A percentile compares a stretch with the other conserved stretches of the same genome.
phyloP scores from a whole-genome alignment of 495 filamentous ascomycete species.

The Immersiella caudata region DNA sequence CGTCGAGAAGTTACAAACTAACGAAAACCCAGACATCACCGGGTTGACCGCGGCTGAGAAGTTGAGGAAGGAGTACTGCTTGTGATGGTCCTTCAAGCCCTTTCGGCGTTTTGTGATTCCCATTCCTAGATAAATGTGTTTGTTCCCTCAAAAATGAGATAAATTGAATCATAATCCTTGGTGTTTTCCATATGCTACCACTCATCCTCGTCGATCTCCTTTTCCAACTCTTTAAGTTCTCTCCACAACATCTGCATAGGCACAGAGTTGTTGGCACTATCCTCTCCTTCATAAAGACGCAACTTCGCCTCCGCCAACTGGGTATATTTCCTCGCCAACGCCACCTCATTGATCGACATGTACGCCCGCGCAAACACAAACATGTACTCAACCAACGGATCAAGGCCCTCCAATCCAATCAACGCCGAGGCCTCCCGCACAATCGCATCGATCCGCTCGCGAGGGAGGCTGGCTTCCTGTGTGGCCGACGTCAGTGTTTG shows the following conservation, averaged over 20 bases:
- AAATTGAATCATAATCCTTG: too few species aligned
- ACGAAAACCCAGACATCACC: constrained; percentile 24
- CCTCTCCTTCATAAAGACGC: constrained; percentile 38
- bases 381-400: constrained; percentile 39
- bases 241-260: constrained; percentile 36
- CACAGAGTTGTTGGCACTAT: constrained; percentile 38
- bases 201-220: constrained; percentile 14
- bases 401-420: constrained; percentile 35
- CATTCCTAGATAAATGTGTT: not conserved
- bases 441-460: constrained; percentile 23
- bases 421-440: constrained; percentile 31
- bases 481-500: constrained; percentile 11
- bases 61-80: constrained; percentile 46
- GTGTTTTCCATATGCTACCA: not conserved
- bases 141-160: not conserved
- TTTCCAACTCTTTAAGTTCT: constrained; percentile 23
- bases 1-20: not conserved
- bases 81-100: not conserved
- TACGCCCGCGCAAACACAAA: constrained; percentile 37
- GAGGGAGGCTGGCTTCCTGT: constrained; percentile 20
- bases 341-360: constrained; percentile 30
- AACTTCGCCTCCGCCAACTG: constrained; percentile 35
- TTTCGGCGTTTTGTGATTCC: not conserved
- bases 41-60: constrained; percentile 49
- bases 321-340: constrained; percentile 32